These are phyloP conservation scores for Elsinoe ampelina DNA, from an alignment of 2,329 filamentous ascomycete genomes.

Conservation along the genomic window DNA sequence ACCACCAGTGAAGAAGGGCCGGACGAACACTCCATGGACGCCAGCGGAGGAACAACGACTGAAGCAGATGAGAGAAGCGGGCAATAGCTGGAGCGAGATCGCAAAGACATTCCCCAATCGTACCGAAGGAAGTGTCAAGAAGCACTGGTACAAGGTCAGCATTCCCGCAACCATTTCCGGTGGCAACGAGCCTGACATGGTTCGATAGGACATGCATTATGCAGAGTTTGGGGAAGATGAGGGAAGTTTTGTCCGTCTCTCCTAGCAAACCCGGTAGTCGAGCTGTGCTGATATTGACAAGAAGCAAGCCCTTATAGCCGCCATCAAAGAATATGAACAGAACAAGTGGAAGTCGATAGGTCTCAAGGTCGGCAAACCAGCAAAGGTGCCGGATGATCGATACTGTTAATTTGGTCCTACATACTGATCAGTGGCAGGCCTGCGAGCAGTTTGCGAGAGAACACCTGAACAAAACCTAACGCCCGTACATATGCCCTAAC, in stretches of 20 bases:
- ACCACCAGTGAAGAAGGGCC: constrained; percentile 67
- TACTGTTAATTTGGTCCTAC: neutral
- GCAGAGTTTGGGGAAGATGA: constrained; percentile 97
- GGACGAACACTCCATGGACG: constrained; percentile 98
- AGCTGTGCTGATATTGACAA: constrained; percentile 30
- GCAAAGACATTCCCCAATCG: constrained; percentile 93
- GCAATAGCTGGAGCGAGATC: constrained; percentile 95
- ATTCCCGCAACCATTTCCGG: neutral
- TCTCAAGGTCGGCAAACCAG: constrained; percentile 92
- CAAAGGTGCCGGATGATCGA: constrained; percentile 54
- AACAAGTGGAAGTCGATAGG: constrained; percentile 99
- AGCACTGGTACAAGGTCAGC: constrained; percentile 95
- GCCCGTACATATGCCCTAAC: constrained; percentile 3
- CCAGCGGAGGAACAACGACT: constrained; percentile 84
- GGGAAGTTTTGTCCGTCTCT: constrained; percentile 49
- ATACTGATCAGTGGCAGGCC: constrained; percentile 41
- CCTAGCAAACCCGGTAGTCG: constrained; percentile 17
- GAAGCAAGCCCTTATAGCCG: constrained; percentile 72
- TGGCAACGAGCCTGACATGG: constrained; percentile 7
- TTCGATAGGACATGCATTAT: constrained; percentile 86
- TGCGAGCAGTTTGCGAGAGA: constrained; percentile 95
- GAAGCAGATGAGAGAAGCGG: constrained; percentile 88
- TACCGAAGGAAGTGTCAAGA: constrained; percentile 97
- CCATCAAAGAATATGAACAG: constrained; percentile 97
- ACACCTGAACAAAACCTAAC: constrained; percentile 57